Percentiles rank a stretch among this genome's conserved stretches.
phyloP scores from a whole-genome alignment of 2,329 filamentous ascomycete species.

The Xylariaceae sp. region DNA sequence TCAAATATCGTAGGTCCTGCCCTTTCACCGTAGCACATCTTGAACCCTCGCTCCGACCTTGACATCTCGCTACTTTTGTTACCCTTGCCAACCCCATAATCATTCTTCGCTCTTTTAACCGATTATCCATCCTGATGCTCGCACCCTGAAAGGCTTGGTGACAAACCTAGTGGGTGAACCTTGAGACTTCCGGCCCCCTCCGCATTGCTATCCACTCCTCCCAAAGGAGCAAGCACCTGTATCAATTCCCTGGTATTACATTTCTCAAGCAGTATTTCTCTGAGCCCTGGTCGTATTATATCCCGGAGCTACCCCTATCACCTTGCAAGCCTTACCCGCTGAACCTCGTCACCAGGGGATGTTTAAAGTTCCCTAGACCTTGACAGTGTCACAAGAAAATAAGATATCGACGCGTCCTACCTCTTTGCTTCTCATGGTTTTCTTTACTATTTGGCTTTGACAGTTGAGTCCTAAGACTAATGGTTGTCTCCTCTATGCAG shows the following conservation, averaged over 20 bases:
- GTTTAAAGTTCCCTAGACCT: conserved; percentile 50
- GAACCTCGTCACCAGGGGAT: conserved; percentile 53
- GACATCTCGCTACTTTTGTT: conserved; percentile 34
- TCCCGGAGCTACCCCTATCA: conserved; percentile 39
- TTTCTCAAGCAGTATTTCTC: conserved; percentile 38
- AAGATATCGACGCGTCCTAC: conserved; percentile 57
- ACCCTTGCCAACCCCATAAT: conserved; percentile 36
- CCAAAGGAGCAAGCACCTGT: conserved; percentile 40
- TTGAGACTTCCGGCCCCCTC: conserved; percentile 47
- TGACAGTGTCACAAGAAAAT: conserved; percentile 54
- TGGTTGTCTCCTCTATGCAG: conserved; percentile 69
- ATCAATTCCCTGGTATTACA: conserved; percentile 43
- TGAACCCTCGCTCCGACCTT: conserved; percentile 39
- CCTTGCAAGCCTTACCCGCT: conserved; percentile 42
- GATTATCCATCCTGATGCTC: conserved; percentile 32
- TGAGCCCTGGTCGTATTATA: conserved; percentile 41
- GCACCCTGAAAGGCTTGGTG: conserved; percentile 38
- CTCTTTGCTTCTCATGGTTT: conserved; percentile 48
- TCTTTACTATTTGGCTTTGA: conserved; percentile 43
- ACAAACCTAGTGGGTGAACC: conserved; percentile 45
- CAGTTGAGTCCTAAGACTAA: conserved; percentile 53
- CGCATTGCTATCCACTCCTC: conserved; percentile 43
- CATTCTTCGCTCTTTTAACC: conserved; percentile 26
- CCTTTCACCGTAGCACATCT: conserved; percentile 38
- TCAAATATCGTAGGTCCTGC: conserved; percentile 43